phyloP scores from a whole-genome alignment of 208 protist species.

The Trypanosoma avium region DNA sequence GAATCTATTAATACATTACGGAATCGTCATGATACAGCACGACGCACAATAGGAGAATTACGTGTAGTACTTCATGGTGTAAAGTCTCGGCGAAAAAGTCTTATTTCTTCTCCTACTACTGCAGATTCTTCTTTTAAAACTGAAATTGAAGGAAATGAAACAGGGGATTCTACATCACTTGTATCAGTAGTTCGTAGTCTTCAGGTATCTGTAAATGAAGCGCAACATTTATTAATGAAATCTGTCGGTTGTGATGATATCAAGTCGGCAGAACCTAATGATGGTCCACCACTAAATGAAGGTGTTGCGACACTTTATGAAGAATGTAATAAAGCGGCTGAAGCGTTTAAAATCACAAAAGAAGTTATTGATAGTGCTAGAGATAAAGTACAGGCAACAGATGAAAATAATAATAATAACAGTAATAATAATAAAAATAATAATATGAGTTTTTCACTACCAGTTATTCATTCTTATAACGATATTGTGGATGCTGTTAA shows the following conservation, averaged over 20 bases:
- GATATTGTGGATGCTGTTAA: slow-evolving; percentile 1
- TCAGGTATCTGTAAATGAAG: not conserved
- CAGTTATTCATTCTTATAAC: slow-evolving; percentile 1
- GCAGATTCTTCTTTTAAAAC: too few relatives aligned
- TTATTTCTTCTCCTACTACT: too few relatives aligned
- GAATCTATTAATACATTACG: too few relatives aligned
- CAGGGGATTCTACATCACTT: not conserved
- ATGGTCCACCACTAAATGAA: not conserved
- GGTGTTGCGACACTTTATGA: not conserved
- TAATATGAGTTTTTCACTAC: not conserved
- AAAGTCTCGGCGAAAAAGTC: too few relatives aligned
- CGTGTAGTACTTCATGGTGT: too few relatives aligned
- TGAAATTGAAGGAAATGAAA: too few relatives aligned
- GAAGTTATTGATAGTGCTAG: not conserved
- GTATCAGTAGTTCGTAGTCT: not conserved
- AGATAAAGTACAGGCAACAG: not conserved
- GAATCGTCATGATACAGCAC: too few relatives aligned
- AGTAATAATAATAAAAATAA: not conserved
- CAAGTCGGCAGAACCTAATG: not conserved
- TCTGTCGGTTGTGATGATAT: not conserved
- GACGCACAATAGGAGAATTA: too few relatives aligned
- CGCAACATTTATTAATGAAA: not conserved
- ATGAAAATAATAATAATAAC: not conserved
- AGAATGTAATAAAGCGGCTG: not conserved
- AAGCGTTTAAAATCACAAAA: not conserved